phyloP scores from a whole-genome alignment of 345 rosid genomes.

The Hibiscus syriacus region DNA sequence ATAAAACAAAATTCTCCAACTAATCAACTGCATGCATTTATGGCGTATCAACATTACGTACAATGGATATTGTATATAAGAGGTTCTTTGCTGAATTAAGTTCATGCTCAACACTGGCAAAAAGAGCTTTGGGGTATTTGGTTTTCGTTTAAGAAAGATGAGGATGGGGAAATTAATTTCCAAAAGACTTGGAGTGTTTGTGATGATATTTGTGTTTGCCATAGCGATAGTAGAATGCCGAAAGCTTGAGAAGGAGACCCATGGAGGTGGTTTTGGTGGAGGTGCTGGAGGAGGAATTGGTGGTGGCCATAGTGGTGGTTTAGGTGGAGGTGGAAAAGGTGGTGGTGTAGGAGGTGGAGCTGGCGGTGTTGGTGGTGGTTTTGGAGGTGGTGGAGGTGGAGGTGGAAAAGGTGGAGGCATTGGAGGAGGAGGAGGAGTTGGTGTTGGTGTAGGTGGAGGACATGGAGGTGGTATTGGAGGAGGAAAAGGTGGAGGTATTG shows the following conservation, averaged over 20 bases:
- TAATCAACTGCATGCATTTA: constrained; percentile 12
- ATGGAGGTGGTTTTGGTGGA: background rate
- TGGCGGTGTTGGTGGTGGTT: background rate
- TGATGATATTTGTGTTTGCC: constrained; percentile 21
- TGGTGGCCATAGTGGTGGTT: constrained; percentile 4
- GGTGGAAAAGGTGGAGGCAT: background rate
- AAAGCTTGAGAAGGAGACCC: constrained; percentile 17
- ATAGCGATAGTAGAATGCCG: constrained; percentile 33
- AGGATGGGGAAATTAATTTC: constrained; percentile 8
- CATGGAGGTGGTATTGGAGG: constrained; percentile 6
- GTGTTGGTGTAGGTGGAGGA: constrained; percentile 1
- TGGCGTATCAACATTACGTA: background rate
- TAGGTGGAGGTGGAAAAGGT: background rate
- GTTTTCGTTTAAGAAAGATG: constrained; percentile 20
- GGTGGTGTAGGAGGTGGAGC: background rate
- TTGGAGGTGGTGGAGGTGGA: background rate
- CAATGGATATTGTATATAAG: background rate
- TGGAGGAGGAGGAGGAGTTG: background rate
- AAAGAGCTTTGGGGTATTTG: background rate
- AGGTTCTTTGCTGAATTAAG: background rate
- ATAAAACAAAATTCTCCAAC: background rate
- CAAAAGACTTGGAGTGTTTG: constrained; percentile 13
- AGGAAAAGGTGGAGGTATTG: constrained; percentile 13
- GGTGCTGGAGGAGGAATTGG: constrained; percentile 14
- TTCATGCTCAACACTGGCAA: background rate